phyloP scores from a whole-genome alignment of 331 rosid species.

The Phaseolus coccineus region DNA sequence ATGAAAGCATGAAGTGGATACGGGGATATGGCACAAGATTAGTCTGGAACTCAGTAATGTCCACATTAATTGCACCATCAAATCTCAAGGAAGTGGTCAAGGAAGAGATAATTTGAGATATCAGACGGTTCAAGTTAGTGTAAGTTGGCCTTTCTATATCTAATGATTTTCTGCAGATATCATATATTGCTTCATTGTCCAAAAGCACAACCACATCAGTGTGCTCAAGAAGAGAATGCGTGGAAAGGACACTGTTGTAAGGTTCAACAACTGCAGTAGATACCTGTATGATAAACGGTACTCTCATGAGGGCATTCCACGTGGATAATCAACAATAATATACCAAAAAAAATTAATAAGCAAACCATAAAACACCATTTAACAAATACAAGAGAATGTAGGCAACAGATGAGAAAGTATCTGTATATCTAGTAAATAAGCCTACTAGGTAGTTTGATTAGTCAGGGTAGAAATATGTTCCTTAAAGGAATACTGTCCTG shows the following conservation, averaged over 20 bases:
- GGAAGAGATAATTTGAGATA: slow-evolving; percentile 74
- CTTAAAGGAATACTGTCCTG: neutral
- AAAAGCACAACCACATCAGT: slow-evolving; percentile 75
- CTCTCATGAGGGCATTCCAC: slow-evolving; percentile 30
- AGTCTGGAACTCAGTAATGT: slow-evolving; percentile 73
- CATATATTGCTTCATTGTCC: slow-evolving; percentile 81
- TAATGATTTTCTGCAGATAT: slow-evolving; percentile 69
- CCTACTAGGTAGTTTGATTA: neutral
- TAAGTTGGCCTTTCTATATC: slow-evolving; percentile 77
- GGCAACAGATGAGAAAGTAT: slow-evolving; percentile 22
- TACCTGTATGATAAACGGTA: slow-evolving; percentile 51
- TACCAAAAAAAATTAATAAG: neutral
- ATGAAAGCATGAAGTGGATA: slow-evolving; percentile 80
- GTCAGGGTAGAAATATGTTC: slow-evolving; percentile 1
- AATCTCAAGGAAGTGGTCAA: slow-evolving; percentile 78
- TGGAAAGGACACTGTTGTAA: slow-evolving; percentile 78
- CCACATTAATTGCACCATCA: slow-evolving; percentile 80
- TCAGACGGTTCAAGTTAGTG: slow-evolving; percentile 68
- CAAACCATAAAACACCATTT: slow-evolving; percentile 4
- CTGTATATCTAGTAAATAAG: neutral
- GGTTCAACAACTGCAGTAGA: slow-evolving; percentile 86
- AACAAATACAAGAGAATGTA: slow-evolving; percentile 16
- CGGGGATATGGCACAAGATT: slow-evolving; percentile 84
- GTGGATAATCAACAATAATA: neutral
- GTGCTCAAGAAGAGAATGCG: slow-evolving; percentile 78